A percentile compares a stretch with the other conserved stretches of the same genome.
phyloP scores from a whole-genome alignment of 2,329 filamentous ascomycete genomes.

The Venturia nashicola region DNA sequence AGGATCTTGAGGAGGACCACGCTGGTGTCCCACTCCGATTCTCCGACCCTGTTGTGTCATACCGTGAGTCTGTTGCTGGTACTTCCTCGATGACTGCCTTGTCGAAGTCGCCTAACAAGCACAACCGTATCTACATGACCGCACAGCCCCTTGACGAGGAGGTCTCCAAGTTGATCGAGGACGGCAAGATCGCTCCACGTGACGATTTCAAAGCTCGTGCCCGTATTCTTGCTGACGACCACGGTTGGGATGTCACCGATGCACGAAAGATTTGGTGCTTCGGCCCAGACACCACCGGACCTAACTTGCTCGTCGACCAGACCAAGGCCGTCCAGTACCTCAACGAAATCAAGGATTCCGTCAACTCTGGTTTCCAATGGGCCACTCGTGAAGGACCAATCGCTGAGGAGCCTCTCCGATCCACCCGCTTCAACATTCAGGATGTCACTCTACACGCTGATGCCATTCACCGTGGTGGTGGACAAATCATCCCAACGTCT shows the following conservation, averaged over 20 bases:
- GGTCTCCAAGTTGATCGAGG: slow-evolving; percentile 78
- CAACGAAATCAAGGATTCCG: slow-evolving; percentile 99
- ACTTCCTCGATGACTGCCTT: slow-evolving; percentile 91
- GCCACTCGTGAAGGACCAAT: slow-evolving; percentile 94
- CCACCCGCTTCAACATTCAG: slow-evolving; percentile 95
- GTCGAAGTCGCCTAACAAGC: slow-evolving; percentile 99
- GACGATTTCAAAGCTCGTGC: slow-evolving; percentile 99
- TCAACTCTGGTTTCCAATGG: slow-evolving; percentile 99
- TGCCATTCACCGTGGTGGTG: slow-evolving; percentile 98
- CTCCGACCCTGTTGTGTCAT: slow-evolving; percentile 95
- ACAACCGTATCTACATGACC: slow-evolving; percentile 98
- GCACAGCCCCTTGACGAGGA: slow-evolving; percentile 89
- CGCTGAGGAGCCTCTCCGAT: slow-evolving; percentile 96
- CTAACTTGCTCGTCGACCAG: slow-evolving; percentile 98
- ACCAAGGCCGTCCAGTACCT: slow-evolving; percentile 99
- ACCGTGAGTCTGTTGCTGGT: slow-evolving; percentile 85
- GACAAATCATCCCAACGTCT: slow-evolving; percentile 95
- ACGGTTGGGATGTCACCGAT: slow-evolving; percentile 98
- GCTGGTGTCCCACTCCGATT: slow-evolving; percentile 95
- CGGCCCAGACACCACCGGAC: slow-evolving; percentile 91
- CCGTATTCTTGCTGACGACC: slow-evolving; percentile 89
- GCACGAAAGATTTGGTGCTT: slow-evolving; percentile 99
- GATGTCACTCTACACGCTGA: slow-evolving; percentile 99
- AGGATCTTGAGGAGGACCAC: slow-evolving; percentile 99
- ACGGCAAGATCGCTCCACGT: slow-evolving; percentile 82